A percentile compares a stretch with the other conserved stretches of the same genome.
Evolutionary conservation across 1,284 basidiomycete genomes (phyloP).

Genomic region (Pisolithus thermaeus): DNA sequence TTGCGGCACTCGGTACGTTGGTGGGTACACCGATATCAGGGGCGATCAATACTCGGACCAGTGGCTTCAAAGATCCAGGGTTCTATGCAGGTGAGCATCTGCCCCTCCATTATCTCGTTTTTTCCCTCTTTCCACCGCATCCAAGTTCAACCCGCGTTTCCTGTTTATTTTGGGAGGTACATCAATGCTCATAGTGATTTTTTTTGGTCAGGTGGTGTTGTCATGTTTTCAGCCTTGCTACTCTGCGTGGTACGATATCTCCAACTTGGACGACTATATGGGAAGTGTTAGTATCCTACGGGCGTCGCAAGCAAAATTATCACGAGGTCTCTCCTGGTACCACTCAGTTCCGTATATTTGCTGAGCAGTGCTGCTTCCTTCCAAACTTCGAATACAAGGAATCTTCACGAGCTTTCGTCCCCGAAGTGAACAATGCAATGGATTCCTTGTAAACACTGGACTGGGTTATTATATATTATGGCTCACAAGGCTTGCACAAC

Average conservation of each 20-base stretch:
- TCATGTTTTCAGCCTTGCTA: slow-evolving; percentile 24
- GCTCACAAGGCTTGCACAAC: too few relatives aligned
- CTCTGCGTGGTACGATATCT: slow-evolving; percentile 22
- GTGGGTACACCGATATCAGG: slow-evolving; percentile 47
- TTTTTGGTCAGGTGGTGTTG: slow-evolving; percentile 16
- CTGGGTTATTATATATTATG: too few relatives aligned
- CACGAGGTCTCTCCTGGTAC: too few relatives aligned
- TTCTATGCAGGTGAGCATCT: slow-evolving; percentile 37
- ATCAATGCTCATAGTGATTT: neutral
- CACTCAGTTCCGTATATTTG: too few relatives aligned
- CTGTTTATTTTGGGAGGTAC: neutral
- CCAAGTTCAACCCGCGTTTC: neutral
- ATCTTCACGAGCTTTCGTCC: too few relatives aligned
- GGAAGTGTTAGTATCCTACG: slow-evolving; percentile 18
- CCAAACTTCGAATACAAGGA: too few relatives aligned
- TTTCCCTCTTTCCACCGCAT: slow-evolving; percentile 47
- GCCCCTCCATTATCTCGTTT: slow-evolving; percentile 22
- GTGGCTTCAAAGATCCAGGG: slow-evolving; percentile 36
- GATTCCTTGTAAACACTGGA: too few relatives aligned
- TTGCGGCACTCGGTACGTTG: slow-evolving; percentile 42
- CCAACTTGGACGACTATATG: slow-evolving; percentile 21
- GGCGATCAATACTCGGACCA: slow-evolving; percentile 34
- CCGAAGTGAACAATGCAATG: too few relatives aligned
- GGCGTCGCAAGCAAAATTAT: too few relatives aligned
- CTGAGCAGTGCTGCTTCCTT: too few relatives aligned